Evolutionary conservation across 1,284 basidiomycete genomes (phyloP), one percentile per base, ranked within the genome.

Genomic region (Sporisorium reilianum): DNA sequence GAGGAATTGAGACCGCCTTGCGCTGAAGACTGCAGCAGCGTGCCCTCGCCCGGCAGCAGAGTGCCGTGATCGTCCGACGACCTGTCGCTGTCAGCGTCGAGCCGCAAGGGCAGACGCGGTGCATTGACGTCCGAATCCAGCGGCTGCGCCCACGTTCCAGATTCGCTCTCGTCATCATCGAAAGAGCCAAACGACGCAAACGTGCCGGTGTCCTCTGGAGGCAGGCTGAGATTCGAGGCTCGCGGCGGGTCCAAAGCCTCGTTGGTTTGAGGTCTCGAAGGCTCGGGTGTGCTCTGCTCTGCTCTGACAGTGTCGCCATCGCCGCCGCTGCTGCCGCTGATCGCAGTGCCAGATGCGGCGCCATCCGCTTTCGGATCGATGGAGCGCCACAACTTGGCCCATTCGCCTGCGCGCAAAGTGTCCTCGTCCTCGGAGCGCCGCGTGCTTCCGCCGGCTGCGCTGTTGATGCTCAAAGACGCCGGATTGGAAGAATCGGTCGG

Each of bases 141-240:
- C n/a, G 80, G 80, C 52, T 79, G 79, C n/a, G 80, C 78, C 80
- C 80, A 81, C 8, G 80, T 81, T 7, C 80, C 80, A 2, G 75
- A 77, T 48, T 76, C 78, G 61, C 59, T 64, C 55, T 79, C 79
- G 30, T 78, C 72, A 36, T 81, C 80, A 36, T 74, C 80, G 53
- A 79, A 80, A n/a, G 59, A 65, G 9, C 65, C 75, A 42, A 80
- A 80, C 16, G 77, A 78, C 8, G 70, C 68, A 40, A 75, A 65
- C 1, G 78, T 77, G 6, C 75, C 78, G 38, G 65, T 65, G 36
- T 66, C 79, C n/a, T 73, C 75, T 5, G 75, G 71, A 18, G 62
- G 45, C 59, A 75, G 22, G 26, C 42, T 55, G 8, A 59, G 58
- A 22, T 62, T 64, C 16, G 62, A 32, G 11, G 34, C 50, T 12